Conservation (phyloP, 225 moss, liverwort and hornwort genomes). For the Straminergon stramineum region DNA sequence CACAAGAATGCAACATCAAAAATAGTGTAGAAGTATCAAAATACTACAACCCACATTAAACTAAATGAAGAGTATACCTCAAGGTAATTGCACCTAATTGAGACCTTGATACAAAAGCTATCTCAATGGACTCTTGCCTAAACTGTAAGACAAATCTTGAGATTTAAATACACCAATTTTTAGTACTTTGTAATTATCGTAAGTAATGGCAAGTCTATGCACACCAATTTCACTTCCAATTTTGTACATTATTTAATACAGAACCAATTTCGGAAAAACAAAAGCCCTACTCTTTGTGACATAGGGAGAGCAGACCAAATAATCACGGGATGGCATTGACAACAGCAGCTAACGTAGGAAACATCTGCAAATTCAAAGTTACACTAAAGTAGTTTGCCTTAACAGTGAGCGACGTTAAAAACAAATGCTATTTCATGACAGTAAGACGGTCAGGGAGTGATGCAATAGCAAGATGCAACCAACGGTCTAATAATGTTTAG, state of each 20-base stretch:
- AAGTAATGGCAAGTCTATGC: background rate
- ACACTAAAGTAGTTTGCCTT: background rate
- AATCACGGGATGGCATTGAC: background rate
- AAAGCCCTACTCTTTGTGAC: background rate
- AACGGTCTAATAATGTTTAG: background rate
- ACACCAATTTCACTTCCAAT: background rate
- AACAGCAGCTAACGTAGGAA: background rate
- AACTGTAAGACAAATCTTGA: background rate
- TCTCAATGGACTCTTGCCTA: background rate
- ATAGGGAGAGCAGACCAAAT: background rate
- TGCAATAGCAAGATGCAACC: background rate
- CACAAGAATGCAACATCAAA: background rate
- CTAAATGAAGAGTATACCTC: background rate
- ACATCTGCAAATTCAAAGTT: background rate
- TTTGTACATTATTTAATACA: background rate
- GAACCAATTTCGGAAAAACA: background rate
- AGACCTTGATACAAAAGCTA: background rate
- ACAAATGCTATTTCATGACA: background rate
- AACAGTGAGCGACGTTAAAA: background rate
- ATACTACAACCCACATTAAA: background rate
- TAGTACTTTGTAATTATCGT: background rate
- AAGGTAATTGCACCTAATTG: background rate
- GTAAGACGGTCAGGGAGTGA: background rate
- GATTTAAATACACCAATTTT: background rate
- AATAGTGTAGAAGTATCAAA: background rate